Base-by-base conservation (phyloP, 768 basidiomycete species). In the Pleurotus djamor region DNA sequence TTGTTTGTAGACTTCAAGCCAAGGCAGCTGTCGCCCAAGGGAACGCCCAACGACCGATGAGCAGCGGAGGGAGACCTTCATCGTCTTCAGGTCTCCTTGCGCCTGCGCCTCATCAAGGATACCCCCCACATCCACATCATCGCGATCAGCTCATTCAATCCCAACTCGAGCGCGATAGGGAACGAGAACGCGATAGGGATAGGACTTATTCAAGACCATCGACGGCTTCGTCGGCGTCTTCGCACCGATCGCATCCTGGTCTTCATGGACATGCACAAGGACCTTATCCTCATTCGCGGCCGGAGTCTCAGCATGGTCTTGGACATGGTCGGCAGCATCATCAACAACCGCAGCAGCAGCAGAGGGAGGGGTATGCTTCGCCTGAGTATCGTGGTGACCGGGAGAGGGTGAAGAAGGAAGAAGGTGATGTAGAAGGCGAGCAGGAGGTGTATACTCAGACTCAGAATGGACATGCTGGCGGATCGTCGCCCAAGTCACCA, bases 81-180 rank as follows among this genome's bases (percentile, higher is more conserved):
- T 41, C 38, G n/a, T 41, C 38, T 41, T 41, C 38, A 9, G 38
- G 38, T 41, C 38, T 10, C 38, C 38, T n/a, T 10, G 10, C 38
- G n/a, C n/a, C n/a, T n/a, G n/a, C n/a, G 8, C 45, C 45, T 9
- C 49, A 50, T 5, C 32, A 17, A n/a, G n/a, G n/a, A n/a, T n/a
- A n/a, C n/a, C n/a, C n/a, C n/a, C n/a, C n/a, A n/a, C n/a, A n/a
- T n/a, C n/a, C 16, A 35, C 48, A 61, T 61, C 16, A 50, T 10
- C 16, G 45, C 2, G 10, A 12, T 7, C 45, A 17, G 2, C 17
- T 17, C 17, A 3, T 17, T 2, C 16, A 59, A 64, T 54, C 59
- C 50, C 58, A 59, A 67, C 45, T 9, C 38, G 38, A 41, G n/a
- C 38, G 38, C n/a, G 38, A 58, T 60, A 44, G 58, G 60, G 64